Base-by-base conservation (phyloP, 1,284 basidiomycete genomes). In the Ustilago xerochloae region DNA sequence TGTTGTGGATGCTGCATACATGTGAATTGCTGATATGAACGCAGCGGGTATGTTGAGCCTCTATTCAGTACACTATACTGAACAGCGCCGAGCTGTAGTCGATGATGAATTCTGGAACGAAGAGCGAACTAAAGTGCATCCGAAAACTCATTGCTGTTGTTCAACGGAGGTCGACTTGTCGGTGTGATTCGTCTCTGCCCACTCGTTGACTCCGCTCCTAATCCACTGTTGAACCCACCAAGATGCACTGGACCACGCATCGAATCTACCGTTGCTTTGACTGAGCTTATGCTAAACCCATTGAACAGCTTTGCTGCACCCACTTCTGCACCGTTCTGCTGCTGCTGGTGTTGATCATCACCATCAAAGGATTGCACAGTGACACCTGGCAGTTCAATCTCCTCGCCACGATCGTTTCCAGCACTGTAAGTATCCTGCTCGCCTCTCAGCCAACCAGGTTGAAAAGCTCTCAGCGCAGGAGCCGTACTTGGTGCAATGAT, bases 241-340 rank as follows among this genome's bases (percentile, higher is more conserved):
- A 53, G n/a, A 13, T 47, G 41, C 22, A 56, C 49, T 1, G 68
- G 64, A 13, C 77, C 78, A 24, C 67, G 60, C 77, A 81, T 74
- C 43, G 68, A 74, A 26, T 81, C 80, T 10, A 81, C 76, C 26
- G 80, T 81, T 2, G 80, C 80, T 56, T 81, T 81, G 73, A 81
- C 80, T 24, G 63, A 69, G 54, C 71, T 79, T 65, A 81, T 81
- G 35, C 65, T 77, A 54, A 69, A 59, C 5, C 78, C 72, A 18
- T 71, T 63, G 53, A 63, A 72, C 56, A 64, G 45, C 65, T 61
- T 63, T 15, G 56, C n/a, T n/a, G n/a, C 36, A 22, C 56, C 62
- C 26, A 24, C 41, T 7, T 26, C 16, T 24, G 41, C 22, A 1
- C 45, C 58, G 18, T 47, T 57, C 26, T 55, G 51, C 8, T 62